Evolutionary conservation across 2,329 filamentous ascomycete genomes (phyloP), one percentile per base, ranked within the genome.

Genomic region (Talaromyces verruculosus): DNA sequence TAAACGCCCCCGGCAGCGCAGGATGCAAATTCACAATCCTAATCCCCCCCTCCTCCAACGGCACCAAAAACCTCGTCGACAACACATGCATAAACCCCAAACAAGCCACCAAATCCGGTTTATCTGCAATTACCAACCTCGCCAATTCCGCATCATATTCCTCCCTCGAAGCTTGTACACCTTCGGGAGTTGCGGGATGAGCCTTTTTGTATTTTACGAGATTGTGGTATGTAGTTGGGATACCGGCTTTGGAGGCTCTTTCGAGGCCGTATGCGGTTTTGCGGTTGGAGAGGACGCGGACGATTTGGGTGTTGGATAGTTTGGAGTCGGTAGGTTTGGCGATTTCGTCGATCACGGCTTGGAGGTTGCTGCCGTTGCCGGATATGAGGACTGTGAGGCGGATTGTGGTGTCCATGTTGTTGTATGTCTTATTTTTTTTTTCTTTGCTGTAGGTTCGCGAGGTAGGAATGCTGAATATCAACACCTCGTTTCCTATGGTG

Each of bases 1-100:
- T 90, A 74, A 92, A 93, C 72, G 88, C 85, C 1, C 90, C 90
- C 73, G 84, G 89, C 47, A 91, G 77, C 3, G 89, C 88, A 11
- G 92, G 92, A 74, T 96, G 92, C 47, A 96, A 78, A 75, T 96
- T 96, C 72, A 96, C 93, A 53, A 94, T 88, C 28, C 84, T 85
- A 41, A 94, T 82, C 0, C 84, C 84, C 0, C 83, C 86, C 13
- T 77, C 80, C 22, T 86, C 83, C 7, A 96, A 74, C 1, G 91
- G 91, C 8, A 85, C 83, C 58, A 96, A 81, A 75, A 96, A 95
- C 1, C 83, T 80, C 2, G 83, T 81, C 0, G 88, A 88, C 59
- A 96, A 85, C 65, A 96, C 89, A 76, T 95, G 89, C 92, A 96
- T 96, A 85, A 91, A 96, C 2, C 93, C 92, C 3, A 91, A 89